Conservation (phyloP, 768 basidiomycete genomes). For the Pleurotus citrinopileatus region DNA sequence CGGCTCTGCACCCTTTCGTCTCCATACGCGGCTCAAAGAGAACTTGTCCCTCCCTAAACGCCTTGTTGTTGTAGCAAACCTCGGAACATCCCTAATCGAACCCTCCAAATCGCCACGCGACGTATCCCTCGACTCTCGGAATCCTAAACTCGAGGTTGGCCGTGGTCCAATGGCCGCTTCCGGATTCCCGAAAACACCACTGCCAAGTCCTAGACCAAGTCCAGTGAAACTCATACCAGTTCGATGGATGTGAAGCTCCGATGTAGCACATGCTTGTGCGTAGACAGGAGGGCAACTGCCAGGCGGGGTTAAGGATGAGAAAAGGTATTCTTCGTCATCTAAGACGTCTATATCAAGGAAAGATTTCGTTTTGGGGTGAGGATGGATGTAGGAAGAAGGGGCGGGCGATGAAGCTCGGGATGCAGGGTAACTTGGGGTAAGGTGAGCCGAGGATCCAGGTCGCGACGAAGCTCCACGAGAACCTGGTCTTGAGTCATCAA, state of each 20-base stretch:
- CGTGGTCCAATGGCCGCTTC: conserved; percentile 3
- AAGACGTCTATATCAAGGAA: conserved; percentile 7
- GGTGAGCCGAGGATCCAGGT: conserved; percentile 4
- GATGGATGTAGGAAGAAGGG: not conserved
- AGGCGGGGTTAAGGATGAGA: conserved; percentile 5
- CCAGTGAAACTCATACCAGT: conserved; percentile 1
- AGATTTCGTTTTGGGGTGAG: conserved; percentile 4
- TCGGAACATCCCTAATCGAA: not conserved
- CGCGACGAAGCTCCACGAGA: conserved; percentile 2
- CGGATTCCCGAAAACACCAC: conserved; percentile 4
- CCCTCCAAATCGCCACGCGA: not conserved
- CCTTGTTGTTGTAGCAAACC: not conserved
- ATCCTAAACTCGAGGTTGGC: conserved; percentile 4
- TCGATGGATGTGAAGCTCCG: not conserved
- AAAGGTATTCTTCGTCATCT: conserved; percentile 6
- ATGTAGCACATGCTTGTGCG: conserved; percentile 1
- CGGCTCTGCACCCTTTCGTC: not conserved
- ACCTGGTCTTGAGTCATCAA: not conserved
- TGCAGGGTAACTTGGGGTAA: not conserved
- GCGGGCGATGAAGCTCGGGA: conserved; percentile 8
- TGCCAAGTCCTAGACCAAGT: conserved; percentile 1
- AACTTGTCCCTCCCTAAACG: not conserved
- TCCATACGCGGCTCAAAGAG: conserved; percentile 3
- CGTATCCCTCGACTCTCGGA: not conserved
- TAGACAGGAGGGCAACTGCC: conserved; percentile 1